Evolutionary conservation across 2,329 filamentous ascomycete genomes (phyloP).

Genomic region (Aspergillus candidus): DNA sequence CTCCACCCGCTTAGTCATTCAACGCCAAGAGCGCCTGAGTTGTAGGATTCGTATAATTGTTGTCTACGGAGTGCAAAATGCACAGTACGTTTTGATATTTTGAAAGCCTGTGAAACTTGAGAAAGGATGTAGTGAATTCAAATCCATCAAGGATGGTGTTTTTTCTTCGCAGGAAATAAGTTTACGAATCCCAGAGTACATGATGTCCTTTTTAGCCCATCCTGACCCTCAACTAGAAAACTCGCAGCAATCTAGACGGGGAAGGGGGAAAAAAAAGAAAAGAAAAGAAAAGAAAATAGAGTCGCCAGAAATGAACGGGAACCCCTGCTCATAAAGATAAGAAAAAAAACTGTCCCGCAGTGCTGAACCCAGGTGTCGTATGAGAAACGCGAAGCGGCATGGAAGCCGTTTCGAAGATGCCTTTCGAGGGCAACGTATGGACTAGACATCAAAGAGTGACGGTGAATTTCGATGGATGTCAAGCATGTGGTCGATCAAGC

Average conservation of each 20-base stretch:
- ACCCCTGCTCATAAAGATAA: background rate
- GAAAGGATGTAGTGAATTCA: background rate
- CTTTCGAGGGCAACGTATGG: background rate
- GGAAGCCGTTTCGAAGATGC: too few species aligned
- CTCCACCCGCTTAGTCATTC: conserved; percentile 16
- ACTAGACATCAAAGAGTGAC: background rate
- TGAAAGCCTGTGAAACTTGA: background rate
- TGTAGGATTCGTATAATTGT: background rate
- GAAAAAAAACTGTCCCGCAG: too few species aligned
- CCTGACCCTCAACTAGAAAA: too few species aligned
- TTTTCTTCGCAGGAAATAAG: too few species aligned
- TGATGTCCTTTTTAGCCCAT: too few species aligned
- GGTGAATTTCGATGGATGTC: background rate
- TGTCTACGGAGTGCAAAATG: background rate
- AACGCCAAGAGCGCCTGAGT: conserved; percentile 7
- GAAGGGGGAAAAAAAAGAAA: background rate
- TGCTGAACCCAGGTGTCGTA: too few species aligned
- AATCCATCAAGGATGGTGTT: too few species aligned
- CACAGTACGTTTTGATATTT: background rate
- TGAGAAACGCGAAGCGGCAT: too few species aligned
- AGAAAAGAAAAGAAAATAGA: too few species aligned
- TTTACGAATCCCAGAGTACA: too few species aligned
- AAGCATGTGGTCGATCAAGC: background rate
- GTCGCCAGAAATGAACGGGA: background rate
- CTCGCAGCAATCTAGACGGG: background rate